phyloP scores from a whole-genome alignment of 768 basidiomycete species.

The Piloderma croceum region DNA sequence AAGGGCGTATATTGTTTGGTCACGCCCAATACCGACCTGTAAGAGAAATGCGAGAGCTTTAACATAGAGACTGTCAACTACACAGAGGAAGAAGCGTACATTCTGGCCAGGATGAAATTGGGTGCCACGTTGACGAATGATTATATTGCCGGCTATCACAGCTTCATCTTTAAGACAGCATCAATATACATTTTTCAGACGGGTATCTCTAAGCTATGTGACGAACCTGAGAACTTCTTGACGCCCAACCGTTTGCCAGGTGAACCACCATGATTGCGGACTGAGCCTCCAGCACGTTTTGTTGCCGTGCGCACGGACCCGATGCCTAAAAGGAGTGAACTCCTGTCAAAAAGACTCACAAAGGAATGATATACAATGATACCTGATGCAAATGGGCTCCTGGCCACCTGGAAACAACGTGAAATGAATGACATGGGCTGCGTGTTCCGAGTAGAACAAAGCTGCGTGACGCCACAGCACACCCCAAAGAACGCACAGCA shows the following conservation, averaged over 20 bases:
- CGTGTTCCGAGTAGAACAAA: too few species aligned
- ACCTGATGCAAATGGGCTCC: conserved; percentile 51
- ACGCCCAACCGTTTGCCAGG: conserved; percentile 91
- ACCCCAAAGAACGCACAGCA: too few species aligned
- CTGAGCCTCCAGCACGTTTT: conserved; percentile 92
- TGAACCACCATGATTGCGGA: conserved; percentile 88
- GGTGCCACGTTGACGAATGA: conserved; percentile 90
- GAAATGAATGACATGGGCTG: conserved; percentile 50
- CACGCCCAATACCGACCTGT: conserved; percentile 86
- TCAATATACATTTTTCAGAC: too few species aligned
- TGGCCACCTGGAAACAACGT: conserved; percentile 32
- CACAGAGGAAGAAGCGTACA: conserved; percentile 40
- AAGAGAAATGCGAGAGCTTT: conserved; percentile 4
- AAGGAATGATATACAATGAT: too few species aligned
- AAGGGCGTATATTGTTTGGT: conserved; percentile 90
- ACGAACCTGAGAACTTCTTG: conserved; percentile 90
- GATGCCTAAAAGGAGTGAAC: conserved; percentile 27
- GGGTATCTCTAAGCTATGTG: not conserved
- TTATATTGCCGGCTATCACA: conserved; percentile 93
- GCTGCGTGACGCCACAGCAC: too few species aligned
- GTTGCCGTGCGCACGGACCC: conserved; percentile 89
- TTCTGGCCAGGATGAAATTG: conserved; percentile 92
- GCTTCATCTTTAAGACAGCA: conserved; percentile 59
- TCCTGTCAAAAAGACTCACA: not conserved
- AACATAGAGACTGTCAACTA: conserved; percentile 5